These are phyloP conservation scores for Populus nigra DNA, from an alignment of 345 rosid species.

Conservation along the genomic window DNA sequence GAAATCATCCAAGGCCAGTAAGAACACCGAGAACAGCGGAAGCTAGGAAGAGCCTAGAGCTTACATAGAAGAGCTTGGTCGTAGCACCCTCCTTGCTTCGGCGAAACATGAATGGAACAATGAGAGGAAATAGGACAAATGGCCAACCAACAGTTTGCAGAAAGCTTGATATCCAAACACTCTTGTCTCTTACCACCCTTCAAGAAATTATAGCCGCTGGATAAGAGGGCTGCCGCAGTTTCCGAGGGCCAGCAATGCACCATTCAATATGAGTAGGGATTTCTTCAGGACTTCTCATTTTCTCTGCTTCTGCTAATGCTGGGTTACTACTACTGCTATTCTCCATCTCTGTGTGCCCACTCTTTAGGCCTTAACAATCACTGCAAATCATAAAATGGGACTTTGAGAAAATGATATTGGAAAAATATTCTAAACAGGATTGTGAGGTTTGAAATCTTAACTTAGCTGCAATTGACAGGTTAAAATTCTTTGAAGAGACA, in stretches of 20 bases:
- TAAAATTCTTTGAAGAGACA: too few species aligned
- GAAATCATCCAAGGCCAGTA: constrained; percentile 26
- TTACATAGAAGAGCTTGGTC: constrained; percentile 16
- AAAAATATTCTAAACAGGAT: too few species aligned
- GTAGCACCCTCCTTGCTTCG: constrained; percentile 19
- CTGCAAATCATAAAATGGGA: too few species aligned
- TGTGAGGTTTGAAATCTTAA: too few species aligned
- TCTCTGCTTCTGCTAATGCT: constrained; percentile 7
- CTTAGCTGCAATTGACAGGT: too few species aligned
- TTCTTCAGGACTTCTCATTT: constrained; percentile 23
- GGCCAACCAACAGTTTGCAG: constrained; percentile 38
- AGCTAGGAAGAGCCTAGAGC: constrained; percentile 18
- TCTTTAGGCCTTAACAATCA: too few species aligned
- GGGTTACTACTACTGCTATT: too few species aligned
- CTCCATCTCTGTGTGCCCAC: too few species aligned
- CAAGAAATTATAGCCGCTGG: constrained; percentile 18
- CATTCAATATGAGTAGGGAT: constrained; percentile 19
- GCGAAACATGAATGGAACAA: constrained; percentile 25
- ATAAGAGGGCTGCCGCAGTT: constrained; percentile 31
- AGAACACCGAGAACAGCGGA: constrained; percentile 26
- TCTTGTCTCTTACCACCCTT: constrained; percentile 34
- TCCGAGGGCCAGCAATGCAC: constrained; percentile 20
- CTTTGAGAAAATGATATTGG: too few species aligned
- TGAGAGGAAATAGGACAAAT: constrained; percentile 20
- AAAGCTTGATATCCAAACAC: constrained; percentile 29